Percentiles rank a stretch among this genome's conserved stretches.
These are phyloP conservation scores for Endoconidiophora polonica DNA, from an alignment of 2,329 filamentous ascomycete species.

Conservation along the genomic window DNA sequence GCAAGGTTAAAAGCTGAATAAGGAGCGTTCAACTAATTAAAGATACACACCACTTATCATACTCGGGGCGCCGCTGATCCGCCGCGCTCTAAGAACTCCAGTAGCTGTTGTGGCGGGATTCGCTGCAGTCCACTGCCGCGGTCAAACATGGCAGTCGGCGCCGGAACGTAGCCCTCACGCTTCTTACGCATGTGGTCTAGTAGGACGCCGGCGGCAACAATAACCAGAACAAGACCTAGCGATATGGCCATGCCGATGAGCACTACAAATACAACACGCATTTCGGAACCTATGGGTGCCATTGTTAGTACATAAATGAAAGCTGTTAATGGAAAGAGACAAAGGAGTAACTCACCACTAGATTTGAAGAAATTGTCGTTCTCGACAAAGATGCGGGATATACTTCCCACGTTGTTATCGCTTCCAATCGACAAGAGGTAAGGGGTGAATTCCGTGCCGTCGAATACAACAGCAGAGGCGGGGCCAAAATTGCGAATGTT, in stretches of 20 bases:
- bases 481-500: conserved; percentile 59
- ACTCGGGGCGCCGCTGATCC: conserved; percentile 32
- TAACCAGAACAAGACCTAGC: conserved; percentile 57
- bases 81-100: conserved; percentile 34
- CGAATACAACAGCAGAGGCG: conserved; percentile 73
- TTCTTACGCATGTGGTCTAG: conserved; percentile 62
- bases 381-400: conserved; percentile 72
- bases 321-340: not conserved
- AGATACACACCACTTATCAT: not conserved
- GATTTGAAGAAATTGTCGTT: conserved; percentile 58
- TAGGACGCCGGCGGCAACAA: conserved; percentile 58
- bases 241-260: conserved; percentile 68
- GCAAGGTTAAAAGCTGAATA: too few species aligned
- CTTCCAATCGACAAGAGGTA: conserved; percentile 62
- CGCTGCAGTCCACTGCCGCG: conserved; percentile 40
- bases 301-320: conserved; percentile 13
- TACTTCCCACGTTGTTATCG: conserved; percentile 50
- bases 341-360: conserved; percentile 32
- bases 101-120: conserved; percentile 43
- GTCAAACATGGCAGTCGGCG: conserved; percentile 49
- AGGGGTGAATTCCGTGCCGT: conserved; percentile 62
- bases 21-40: too few species aligned
- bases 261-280: conserved; percentile 62
- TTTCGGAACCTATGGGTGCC: conserved; percentile 29
- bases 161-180: conserved; percentile 65